Base-by-base conservation (phyloP, 306 rosid species). In the Trichosanthes truncata region DNA sequence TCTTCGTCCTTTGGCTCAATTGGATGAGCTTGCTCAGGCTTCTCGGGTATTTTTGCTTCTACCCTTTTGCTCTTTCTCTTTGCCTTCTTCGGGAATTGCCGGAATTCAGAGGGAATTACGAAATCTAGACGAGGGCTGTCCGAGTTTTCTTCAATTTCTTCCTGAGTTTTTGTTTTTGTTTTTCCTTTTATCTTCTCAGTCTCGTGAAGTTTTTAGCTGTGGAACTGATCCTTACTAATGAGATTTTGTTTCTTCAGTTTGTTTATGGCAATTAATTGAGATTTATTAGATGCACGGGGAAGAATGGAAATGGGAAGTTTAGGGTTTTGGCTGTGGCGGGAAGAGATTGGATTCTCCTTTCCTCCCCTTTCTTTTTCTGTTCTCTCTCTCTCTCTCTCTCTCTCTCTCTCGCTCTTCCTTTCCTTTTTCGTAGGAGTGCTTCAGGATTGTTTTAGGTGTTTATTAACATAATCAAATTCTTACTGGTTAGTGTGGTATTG, bases 1-100 rank as follows among this genome's bases (percentile, higher is more conserved):
- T 82, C 82, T 88, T 78, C 89, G 71, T 13, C 93, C 96, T 68
- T 76, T 84, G 69, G 85, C 89, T 25, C 90, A 91, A 86, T 78
- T 89, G 68, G 94, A 91, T 40, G 98, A 96, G 89, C 93, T 96
- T n/a, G 91, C 97, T 82, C 96, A 88, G 87, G 99, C 99, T 46
- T 82, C 94, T 21, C 82, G 71, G 98, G 99, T 84, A 72, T 69
- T 35, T 29, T 33, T 57, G 15, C 21, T 62, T 77, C 49, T 65
- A 65, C 62, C 79, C 67, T 59, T 55, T 33, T 66, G 18, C 23
- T 72, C 18, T 59, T 77, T 67, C 57, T 23, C 35, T 21, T 38
- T 20, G 12, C 3, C 40, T 29, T 74, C 69, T 33, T 61, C 60
- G 46, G 48, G 35, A 62, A 74, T 53, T 60, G 9, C 23, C 45